Conservation (phyloP, 2,329 filamentous ascomycete species). For the Aspergillus alliaceus region DNA sequence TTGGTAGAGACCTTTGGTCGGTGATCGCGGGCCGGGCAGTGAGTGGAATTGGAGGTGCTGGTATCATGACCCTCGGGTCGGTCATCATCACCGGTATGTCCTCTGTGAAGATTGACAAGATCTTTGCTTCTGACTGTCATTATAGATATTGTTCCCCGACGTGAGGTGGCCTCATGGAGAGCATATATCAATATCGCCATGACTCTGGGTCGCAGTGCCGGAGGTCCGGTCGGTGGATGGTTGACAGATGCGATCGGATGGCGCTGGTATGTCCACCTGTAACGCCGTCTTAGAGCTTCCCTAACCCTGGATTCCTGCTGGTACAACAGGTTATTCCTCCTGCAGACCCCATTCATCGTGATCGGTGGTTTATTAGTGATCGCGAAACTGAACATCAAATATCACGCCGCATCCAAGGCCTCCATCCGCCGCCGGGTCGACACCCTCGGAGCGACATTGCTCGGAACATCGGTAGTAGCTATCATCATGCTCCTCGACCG, state of each 20-base stretch:
- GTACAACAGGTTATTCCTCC: slow-evolving; percentile 26
- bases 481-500: slow-evolving; percentile 51
- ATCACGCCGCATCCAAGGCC: slow-evolving; percentile 2
- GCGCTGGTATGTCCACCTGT: slow-evolving; percentile 53
- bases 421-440: slow-evolving; percentile 58
- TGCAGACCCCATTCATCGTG: slow-evolving; percentile 27
- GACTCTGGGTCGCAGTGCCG: slow-evolving; percentile 51
- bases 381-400: slow-evolving; percentile 38
- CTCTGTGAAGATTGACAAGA: fast-evolving
- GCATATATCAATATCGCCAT: slow-evolving; percentile 54
- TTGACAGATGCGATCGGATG: slow-evolving; percentile 64
- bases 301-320: neutral
- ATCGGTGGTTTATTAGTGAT: slow-evolving; percentile 42
- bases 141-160: slow-evolving; percentile 48
- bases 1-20: slow-evolving; percentile 37
- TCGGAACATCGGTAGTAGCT: slow-evolving; percentile 44
- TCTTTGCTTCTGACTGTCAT: neutral
- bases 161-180: slow-evolving; percentile 50
- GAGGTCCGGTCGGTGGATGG: slow-evolving; percentile 60
- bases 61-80: slow-evolving; percentile 45
- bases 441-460: slow-evolving; percentile 55
- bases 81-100: slow-evolving; percentile 46
- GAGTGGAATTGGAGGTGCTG: slow-evolving; percentile 47
- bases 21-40: slow-evolving; percentile 44
- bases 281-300: too few species aligned